Evolutionary conservation across 768 basidiomycete species (phyloP).

Genomic region (Leccinum fibrillosum): DNA sequence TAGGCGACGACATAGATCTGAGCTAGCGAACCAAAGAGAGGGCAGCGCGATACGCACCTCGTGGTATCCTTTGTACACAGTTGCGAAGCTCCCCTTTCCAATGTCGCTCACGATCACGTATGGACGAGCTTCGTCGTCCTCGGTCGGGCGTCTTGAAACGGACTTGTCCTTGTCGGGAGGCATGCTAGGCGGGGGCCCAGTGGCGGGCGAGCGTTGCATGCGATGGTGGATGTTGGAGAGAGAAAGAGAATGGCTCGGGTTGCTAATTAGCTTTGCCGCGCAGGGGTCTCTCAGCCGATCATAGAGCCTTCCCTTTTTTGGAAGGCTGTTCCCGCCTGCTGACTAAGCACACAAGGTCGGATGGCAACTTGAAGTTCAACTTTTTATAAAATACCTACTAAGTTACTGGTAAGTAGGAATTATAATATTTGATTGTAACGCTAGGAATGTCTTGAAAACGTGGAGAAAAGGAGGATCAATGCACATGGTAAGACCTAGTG

Average conservation of each 20-base stretch:
- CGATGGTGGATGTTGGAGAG: slow-evolving; percentile 6
- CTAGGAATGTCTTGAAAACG: not conserved
- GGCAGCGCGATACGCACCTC: slow-evolving; percentile 50
- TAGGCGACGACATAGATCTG: slow-evolving; percentile 1
- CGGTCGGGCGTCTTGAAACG: slow-evolving; percentile 30
- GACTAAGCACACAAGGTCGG: slow-evolving; percentile 9
- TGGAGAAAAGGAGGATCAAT: not conserved
- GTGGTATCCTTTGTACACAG: slow-evolving; percentile 92
- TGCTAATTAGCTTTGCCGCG: slow-evolving; percentile 22
- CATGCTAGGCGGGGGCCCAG: slow-evolving; percentile 24
- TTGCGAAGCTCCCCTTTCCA: slow-evolving; percentile 93
- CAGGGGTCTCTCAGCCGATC: slow-evolving; percentile 23
- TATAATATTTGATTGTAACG: not conserved
- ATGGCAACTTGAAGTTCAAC: no score
- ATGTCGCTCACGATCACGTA: slow-evolving; percentile 76
- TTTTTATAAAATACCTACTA: no score
- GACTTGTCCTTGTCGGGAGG: slow-evolving; percentile 31
- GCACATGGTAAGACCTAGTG: not conserved
- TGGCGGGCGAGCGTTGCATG: slow-evolving; percentile 21
- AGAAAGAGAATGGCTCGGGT: slow-evolving; percentile 19
- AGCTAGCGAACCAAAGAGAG: not conserved
- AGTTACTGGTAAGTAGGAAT: no score
- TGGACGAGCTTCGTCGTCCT: slow-evolving; percentile 71
- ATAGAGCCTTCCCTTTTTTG: slow-evolving; percentile 22
- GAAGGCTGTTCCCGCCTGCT: slow-evolving; percentile 23